Evolutionary conservation across 129 eudicot species (phyloP), one percentile per base, ranked within the genome.

Genomic region (Apium graveolens): DNA sequence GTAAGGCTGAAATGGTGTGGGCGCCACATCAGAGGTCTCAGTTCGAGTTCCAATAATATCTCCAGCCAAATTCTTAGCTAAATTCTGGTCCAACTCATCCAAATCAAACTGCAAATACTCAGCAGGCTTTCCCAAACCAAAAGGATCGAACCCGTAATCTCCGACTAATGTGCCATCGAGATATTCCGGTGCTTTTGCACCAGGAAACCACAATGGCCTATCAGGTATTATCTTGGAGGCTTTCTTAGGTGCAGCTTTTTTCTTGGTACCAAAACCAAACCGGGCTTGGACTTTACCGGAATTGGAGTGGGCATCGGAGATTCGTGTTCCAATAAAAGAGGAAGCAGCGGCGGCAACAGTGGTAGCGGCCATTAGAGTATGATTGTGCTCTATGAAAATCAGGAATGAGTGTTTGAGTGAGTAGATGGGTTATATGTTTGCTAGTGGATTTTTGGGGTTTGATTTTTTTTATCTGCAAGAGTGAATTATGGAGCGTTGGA

Each of bases 1-100:
- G 88, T 95, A 95, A 2, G 98, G 98, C 83, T 95, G 98, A 68
- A 95, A 88, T 17, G 97, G 90, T 1, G 97, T 92, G 20, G 97
- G 82, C 38, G 86, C 86, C 51, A 95, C 96, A 53, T 91, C 98
- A 1, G 73, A 69, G 11, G 27, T 66, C 90, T 93, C 99, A 21
- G 88, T 88, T 85, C 97, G 77, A 29, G 95, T 92, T 73, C 97
- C 96, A 73, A 95, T 90, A 31, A 95, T 73, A 21, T 83, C 96
- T 13, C 97, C 98, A 0, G 92, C 87, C 85, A 75, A 27, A 29
- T 91, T 95, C 88, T 95, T 95, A 10, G 97, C 92, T 83, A 92
- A 72, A 85, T 95, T 95, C 78, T 92, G 99, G 80, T 95, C 99
- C 85, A 95, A 81, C n/a, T 90, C 84, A 74, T 95, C 99, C 79